Evolutionary conservation across 805 yeast species (phyloP).

Genomic region (Clavispora santaluciae): DNA sequence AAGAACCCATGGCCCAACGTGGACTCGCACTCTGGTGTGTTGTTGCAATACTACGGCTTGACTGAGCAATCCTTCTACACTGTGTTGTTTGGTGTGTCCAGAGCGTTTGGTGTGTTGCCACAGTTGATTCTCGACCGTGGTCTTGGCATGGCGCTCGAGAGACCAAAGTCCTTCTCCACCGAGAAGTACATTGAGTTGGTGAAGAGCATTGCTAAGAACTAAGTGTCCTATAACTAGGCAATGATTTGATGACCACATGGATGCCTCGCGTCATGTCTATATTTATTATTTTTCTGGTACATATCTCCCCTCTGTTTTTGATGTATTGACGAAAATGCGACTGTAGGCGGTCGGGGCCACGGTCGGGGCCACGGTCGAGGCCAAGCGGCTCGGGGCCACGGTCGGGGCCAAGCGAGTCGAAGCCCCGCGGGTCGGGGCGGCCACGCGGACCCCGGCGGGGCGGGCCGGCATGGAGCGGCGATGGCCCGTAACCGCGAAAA

Average conservation of each 20-base stretch:
- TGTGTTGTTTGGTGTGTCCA: slow-evolving; percentile 76
- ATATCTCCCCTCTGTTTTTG: neutral
- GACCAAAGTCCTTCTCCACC: slow-evolving; percentile 56
- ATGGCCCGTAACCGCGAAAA: too few relatives aligned
- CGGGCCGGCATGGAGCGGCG: too few relatives aligned
- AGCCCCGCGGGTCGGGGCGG: too few relatives aligned
- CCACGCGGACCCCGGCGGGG: too few relatives aligned
- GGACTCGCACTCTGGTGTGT: slow-evolving; percentile 73
- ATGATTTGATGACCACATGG: neutral
- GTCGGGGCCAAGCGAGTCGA: too few relatives aligned
- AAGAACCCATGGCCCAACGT: slow-evolving; percentile 85
- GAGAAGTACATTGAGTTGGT: slow-evolving; percentile 23
- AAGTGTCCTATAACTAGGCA: slow-evolving; percentile 1
- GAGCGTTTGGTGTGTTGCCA: slow-evolving; percentile 74
- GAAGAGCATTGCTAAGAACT: slow-evolving; percentile 18
- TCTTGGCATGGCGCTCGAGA: slow-evolving; percentile 73
- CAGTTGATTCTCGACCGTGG: slow-evolving; percentile 78
- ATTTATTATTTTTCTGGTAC: slow-evolving; percentile 11
- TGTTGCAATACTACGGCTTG: slow-evolving; percentile 76
- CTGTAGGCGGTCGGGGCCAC: too few relatives aligned
- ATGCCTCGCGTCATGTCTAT: neutral
- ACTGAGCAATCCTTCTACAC: slow-evolving; percentile 72
- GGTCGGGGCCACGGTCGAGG: too few relatives aligned
- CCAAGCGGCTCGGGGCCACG: too few relatives aligned
- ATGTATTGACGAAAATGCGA: neutral